phyloP scores from a whole-genome alignment of 805 yeast species.

The Suhomyces canberraensis region DNA sequence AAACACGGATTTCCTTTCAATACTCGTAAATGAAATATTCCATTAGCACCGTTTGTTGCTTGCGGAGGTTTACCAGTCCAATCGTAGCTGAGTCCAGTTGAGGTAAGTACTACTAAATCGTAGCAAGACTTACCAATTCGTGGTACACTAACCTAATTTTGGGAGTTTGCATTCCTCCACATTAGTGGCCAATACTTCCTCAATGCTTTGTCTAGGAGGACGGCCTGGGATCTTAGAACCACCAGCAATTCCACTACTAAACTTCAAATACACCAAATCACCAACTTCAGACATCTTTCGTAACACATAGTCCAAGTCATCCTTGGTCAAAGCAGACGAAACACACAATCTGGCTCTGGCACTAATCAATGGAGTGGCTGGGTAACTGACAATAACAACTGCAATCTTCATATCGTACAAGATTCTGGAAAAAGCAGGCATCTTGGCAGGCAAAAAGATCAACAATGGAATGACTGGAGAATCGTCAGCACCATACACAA shows the following conservation, averaged over 20 bases:
- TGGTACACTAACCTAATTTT: constrained; percentile 16
- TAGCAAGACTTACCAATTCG: too few relatives aligned
- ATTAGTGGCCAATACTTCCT: constrained; percentile 70
- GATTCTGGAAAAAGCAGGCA: constrained; percentile 88
- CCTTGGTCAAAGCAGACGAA: constrained; percentile 87
- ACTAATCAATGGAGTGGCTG: constrained; percentile 90
- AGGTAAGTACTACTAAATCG: too few relatives aligned
- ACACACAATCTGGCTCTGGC: constrained; percentile 93
- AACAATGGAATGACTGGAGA: constrained; percentile 93
- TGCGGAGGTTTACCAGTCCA: too few relatives aligned
- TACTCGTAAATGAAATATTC: too few relatives aligned
- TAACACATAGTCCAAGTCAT: constrained; percentile 81
- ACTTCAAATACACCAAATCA: constrained; percentile 68
- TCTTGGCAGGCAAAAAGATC: constrained; percentile 85
- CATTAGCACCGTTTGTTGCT: too few relatives aligned
- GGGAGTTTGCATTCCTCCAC: constrained; percentile 57
- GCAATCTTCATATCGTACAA: constrained; percentile 80
- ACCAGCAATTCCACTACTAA: constrained; percentile 74
- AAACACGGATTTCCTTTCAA: too few relatives aligned
- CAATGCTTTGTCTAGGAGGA: constrained; percentile 73
- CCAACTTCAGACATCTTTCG: constrained; percentile 75
- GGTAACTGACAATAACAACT: constrained; percentile 94
- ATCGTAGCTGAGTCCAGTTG: too few relatives aligned
- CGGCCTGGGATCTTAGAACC: constrained; percentile 54
- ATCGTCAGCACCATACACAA: constrained; percentile 92